These are phyloP conservation scores for Amanita pallidorosea DNA, from an alignment of 768 basidiomycete species.

Conservation along the genomic window DNA sequence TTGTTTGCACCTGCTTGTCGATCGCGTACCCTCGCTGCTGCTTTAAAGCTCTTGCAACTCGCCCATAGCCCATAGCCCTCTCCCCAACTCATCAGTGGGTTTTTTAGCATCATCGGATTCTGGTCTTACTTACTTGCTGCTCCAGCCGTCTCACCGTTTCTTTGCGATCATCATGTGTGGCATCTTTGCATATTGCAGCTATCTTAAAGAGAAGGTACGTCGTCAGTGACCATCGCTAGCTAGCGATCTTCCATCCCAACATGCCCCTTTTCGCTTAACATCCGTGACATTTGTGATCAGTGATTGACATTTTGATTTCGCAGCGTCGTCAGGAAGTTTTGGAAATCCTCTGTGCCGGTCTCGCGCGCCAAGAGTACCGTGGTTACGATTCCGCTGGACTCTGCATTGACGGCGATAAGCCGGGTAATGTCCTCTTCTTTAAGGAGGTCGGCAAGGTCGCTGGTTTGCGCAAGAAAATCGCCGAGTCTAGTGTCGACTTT, in stretches of 20 bases:
- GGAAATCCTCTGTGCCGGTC: constrained; percentile 83
- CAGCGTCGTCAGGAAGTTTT: constrained; percentile 87
- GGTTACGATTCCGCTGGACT: constrained; percentile 96
- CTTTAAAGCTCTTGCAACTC: constrained; percentile 3
- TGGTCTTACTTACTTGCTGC: neutral
- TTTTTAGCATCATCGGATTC: neutral
- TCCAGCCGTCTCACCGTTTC: neutral
- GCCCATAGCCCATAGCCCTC: neutral
- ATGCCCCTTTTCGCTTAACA: neutral
- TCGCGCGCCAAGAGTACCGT: constrained; percentile 93
- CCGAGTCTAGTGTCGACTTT: constrained; percentile 57
- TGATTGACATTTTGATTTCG: constrained; percentile 8
- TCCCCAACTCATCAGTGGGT: neutral
- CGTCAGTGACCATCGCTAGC: neutral
- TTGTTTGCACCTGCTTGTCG: constrained; percentile 3
- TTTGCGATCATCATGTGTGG: constrained; percentile 58
- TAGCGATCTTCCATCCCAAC: neutral
- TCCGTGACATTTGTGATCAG: neutral
- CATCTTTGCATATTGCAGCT: constrained; percentile 96
- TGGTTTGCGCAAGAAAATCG: constrained; percentile 83
- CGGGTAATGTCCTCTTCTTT: constrained; percentile 72
- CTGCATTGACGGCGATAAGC: constrained; percentile 84
- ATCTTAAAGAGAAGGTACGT: constrained; percentile 86
- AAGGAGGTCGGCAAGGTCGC: constrained; percentile 98
- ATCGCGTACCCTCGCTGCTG: neutral